These are phyloP conservation scores for Phytophthora constricta DNA, from an alignment of 352 stramenopile genomes.

Conservation along the genomic window DNA sequence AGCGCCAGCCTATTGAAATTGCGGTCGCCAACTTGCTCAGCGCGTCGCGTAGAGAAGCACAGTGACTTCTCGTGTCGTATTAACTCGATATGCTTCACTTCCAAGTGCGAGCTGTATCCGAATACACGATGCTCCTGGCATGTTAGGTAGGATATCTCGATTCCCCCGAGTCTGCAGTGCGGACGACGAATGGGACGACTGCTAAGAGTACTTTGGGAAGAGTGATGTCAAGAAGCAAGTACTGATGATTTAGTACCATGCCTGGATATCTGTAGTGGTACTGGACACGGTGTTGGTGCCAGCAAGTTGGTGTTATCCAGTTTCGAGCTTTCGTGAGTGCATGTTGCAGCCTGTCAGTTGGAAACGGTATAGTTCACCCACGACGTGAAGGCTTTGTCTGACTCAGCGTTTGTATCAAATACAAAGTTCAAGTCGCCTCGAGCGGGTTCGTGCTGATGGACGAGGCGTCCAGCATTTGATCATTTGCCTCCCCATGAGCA, in stretches of 20 bases:
- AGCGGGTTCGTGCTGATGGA: background rate
- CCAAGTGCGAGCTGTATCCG: no score
- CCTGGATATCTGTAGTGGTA: no score
- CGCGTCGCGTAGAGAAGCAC: no score
- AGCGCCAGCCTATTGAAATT: background rate
- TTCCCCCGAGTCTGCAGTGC: no score
- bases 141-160: no score
- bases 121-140: no score
- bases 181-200: no score
- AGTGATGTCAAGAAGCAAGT: no score
- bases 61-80: no score
- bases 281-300: background rate
- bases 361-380: background rate
- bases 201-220: no score
- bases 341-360: background rate
- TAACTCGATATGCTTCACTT: no score
- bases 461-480: constrained; percentile 11
- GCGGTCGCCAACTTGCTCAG: background rate
- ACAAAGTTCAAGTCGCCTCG: background rate
- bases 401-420: background rate
- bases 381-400: background rate
- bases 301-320: background rate
- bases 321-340: background rate
- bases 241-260: no score
- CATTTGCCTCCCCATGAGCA: constrained; percentile 31